Conservation (phyloP, 2,329 filamentous ascomycete genomes). For the Apiospora rasikravindrae region DNA sequence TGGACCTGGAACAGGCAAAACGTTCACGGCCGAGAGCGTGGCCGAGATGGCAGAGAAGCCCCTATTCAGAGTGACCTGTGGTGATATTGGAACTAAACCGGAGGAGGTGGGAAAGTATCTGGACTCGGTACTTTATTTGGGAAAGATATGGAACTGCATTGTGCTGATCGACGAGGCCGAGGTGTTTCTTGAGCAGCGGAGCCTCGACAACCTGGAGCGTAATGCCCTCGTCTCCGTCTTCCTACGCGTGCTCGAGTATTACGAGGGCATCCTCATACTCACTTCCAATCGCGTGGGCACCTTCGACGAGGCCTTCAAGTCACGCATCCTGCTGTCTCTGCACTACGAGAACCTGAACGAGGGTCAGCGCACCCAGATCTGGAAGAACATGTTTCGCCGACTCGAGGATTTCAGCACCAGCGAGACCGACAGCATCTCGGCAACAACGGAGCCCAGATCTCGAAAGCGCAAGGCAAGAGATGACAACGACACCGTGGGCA, state of each 20-base stretch:
- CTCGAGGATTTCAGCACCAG: constrained; percentile 19
- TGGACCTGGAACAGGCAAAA: constrained; percentile 32
- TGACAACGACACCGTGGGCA: too few relatives aligned
- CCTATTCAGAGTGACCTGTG: constrained; percentile 39
- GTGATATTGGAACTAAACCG: constrained; percentile 37
- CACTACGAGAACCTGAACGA: constrained; percentile 28
- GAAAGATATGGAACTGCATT: constrained; percentile 45
- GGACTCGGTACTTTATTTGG: constrained; percentile 43
- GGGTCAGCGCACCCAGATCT: constrained; percentile 31
- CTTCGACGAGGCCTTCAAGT: constrained; percentile 34
- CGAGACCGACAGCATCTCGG: too few relatives aligned
- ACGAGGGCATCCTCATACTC: constrained; percentile 29
- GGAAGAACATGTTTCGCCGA: constrained; percentile 29
- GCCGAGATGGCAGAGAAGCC: constrained; percentile 41
- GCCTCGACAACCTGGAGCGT: constrained; percentile 22
- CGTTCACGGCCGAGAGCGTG: constrained; percentile 41
- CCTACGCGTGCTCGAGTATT: constrained; percentile 28
- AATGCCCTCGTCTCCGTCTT: constrained; percentile 30
- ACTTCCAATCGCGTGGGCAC: constrained; percentile 30
- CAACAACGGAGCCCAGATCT: too few relatives aligned
- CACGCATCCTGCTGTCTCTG: constrained; percentile 29
- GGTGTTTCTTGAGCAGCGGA: constrained; percentile 42
- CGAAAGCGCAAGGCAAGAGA: too few relatives aligned
- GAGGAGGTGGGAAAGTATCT: constrained; percentile 31
- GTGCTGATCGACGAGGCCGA: constrained; percentile 40